These are phyloP conservation scores for Talaromyces pinophilus DNA, from an alignment of 2,329 filamentous ascomycete species.

Conservation along the genomic window DNA sequence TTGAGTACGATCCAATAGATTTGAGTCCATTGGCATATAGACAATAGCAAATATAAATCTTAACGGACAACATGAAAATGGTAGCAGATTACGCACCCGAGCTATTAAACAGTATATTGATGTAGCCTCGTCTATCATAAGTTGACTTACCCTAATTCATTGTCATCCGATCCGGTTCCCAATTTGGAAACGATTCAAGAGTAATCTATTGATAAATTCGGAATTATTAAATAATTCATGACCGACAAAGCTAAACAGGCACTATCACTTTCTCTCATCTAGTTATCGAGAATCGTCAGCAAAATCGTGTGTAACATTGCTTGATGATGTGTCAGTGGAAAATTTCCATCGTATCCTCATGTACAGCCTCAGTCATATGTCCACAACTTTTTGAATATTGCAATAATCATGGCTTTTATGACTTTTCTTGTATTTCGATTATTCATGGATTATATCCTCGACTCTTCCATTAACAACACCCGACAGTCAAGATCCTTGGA, in stretches of 20 bases:
- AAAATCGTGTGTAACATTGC: conserved; percentile 4
- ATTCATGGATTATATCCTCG: background rate
- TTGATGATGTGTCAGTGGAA: background rate
- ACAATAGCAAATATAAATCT: background rate
- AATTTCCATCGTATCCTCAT: background rate
- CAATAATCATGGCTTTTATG: background rate
- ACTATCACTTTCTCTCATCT: background rate
- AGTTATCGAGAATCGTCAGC: background rate
- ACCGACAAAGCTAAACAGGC: background rate
- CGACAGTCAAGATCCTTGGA: too few relatives aligned
- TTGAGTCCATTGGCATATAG: background rate
- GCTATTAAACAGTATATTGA: background rate
- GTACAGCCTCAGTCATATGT: background rate
- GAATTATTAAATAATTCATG: background rate
- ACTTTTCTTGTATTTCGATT: background rate
- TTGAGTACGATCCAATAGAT: background rate
- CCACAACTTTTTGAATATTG: background rate
- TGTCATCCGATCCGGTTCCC: background rate
- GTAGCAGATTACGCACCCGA: too few relatives aligned
- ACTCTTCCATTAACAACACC: background rate
- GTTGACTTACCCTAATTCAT: background rate
- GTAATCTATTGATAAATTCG: background rate
- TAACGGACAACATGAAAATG: background rate
- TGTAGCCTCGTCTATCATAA: background rate
- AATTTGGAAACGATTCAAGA: background rate